Evolutionary conservation across 192 early-diverging fungal species (phyloP), one percentile per base, ranked within the genome.

Genomic region (Linderina pennispora): DNA sequence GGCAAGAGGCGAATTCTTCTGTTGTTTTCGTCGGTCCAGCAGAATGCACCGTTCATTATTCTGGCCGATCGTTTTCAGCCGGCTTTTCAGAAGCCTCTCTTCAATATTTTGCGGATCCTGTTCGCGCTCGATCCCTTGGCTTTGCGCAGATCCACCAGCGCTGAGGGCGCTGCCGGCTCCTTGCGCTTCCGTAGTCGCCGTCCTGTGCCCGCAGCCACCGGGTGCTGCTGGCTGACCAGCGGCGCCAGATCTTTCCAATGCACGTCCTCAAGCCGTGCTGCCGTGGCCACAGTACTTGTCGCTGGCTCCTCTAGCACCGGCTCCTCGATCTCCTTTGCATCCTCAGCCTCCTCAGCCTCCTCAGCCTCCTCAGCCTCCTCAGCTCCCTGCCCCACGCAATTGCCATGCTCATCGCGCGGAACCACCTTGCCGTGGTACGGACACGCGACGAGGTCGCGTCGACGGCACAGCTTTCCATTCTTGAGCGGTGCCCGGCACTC

Each of bases 371-470:
- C 25, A 38, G 28, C 35, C 16, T 24, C 53, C 2, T 35, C 43
- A n/a, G n/a, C n/a, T n/a, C n/a, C n/a, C n/a, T n/a, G n/a, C n/a
- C n/a, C n/a, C n/a, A n/a, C n/a, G n/a, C n/a, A n/a, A n/a, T n/a
- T n/a, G 4, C 62, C 63, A n/a, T 42, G 36, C 39, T 83, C 77
- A 40, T 86, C 79, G 2, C 84, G 75, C 1, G 80, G 76, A 16
- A 84, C 54, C 14, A 82, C 64, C 11, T 34, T 46, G 0, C 84
- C 84, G 51, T 86, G 84, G 32, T 79, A 80, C 7, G 84, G 84
- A 45, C 84, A 86, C 18, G 74, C 77, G 2, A 80, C 67, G 25
- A 86, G 51, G 44, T 86, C 84, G 15, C 78, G 69, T 8, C 84
- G 58, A 19, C 75, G 75, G 41, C 84, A 86, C 17, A 86, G 62